Base-by-base conservation (phyloP, 805 yeast species). In the Candida tammaniensis region DNA sequence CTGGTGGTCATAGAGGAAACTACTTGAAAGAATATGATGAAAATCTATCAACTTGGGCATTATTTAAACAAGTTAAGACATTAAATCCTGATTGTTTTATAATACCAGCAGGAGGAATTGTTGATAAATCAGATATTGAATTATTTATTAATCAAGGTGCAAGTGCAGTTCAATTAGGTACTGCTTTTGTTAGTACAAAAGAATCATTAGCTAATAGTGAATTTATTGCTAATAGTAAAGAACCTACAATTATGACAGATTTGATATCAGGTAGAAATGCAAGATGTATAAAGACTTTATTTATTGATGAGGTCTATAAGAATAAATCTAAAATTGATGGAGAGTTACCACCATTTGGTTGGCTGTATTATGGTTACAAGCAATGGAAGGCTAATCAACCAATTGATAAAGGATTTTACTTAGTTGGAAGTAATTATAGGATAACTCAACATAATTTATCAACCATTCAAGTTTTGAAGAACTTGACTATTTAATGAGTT, bases 1-100 rank as follows among this genome's bases (percentile, higher is more conserved):
- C 84, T 3, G 84, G 84, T 16, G 84, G 84, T 0, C 84, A 78
- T 47, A 55, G 84, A 12, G 82, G 82, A 2, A 69, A 62, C 42
- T 71, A 67, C 33, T 33, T 64, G 13, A 35, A 24, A 7, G 31
- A 32, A 11, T 33, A 35, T 13, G 74, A 68, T 39, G 55, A 54
- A 19, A 54, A 59, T 18, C 51, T 69, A 29, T 50, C 63, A 7
- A 70, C 78, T 0, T 43, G 31, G 24, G 44, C 54, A 5, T 46
- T 61, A 29, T 59, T 59, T 33, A 31, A 36, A 5, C 51, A 47
- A 35, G 52, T 56, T 7, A 41, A 40, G 24, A 33, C 28, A 18
- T 24, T 46, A 15, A 27, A 36, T 30, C 40, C 43, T 4, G 39
- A 37, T 23, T 32, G 40, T 17, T 43, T 49, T 36, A 27, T 70